These are phyloP conservation scores for Phytophthora hybrid DNA, from an alignment of 352 stramenopile genomes.

Conservation along the genomic window DNA sequence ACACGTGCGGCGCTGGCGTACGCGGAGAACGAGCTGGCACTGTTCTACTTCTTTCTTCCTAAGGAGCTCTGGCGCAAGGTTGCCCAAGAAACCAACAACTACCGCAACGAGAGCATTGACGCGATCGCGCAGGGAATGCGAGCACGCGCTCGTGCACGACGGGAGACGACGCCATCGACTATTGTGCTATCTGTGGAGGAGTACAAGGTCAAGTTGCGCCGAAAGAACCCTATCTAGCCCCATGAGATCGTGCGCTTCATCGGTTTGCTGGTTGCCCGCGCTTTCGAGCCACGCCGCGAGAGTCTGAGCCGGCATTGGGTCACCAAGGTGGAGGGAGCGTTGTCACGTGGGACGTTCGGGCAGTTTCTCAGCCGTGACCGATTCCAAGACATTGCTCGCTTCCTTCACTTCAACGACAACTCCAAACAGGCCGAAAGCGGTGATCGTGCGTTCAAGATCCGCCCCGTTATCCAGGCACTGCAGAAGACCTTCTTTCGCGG, in stretches of 20 bases:
- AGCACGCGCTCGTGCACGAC: not conserved
- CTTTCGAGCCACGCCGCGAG: not conserved
- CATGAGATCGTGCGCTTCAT: not conserved
- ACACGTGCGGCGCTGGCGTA: constrained; percentile 7
- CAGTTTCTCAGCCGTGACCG: not conserved
- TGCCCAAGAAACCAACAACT: not conserved
- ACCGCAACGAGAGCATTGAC: not conserved
- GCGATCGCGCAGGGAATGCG: not conserved
- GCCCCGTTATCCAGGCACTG: not conserved
- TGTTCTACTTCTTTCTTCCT: constrained; percentile 14
- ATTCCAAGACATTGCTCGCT: not conserved
- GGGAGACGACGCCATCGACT: not conserved
- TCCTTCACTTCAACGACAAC: not conserved
- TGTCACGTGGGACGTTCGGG: not conserved
- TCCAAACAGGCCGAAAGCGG: not conserved
- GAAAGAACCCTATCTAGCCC: not conserved
- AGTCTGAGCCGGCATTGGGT: not conserved
- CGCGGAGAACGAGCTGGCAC: not conserved
- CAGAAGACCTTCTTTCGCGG: not conserved
- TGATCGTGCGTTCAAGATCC: not conserved
- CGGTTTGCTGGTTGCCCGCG: not conserved
- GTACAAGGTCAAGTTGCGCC: not conserved
- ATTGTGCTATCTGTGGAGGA: not conserved
- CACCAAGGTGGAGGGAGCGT: not conserved
- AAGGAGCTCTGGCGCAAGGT: constrained; percentile 13